Conservation (phyloP, 2,329 filamentous ascomycete genomes). For the Phaeosphaeriaceae sp. region DNA sequence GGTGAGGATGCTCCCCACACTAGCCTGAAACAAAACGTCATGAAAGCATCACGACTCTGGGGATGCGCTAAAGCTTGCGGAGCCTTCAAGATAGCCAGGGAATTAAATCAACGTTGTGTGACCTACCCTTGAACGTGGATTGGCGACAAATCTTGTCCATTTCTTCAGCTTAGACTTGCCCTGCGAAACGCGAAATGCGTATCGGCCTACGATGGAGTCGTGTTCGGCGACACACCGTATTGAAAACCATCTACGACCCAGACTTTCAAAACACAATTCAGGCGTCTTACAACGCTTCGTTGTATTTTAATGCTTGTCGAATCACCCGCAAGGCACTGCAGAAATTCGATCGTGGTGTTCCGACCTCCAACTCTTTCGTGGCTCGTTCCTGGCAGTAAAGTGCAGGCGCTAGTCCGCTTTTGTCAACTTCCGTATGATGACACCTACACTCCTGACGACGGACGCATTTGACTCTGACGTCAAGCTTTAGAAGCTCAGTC, state of each 20-base stretch:
- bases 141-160: background rate
- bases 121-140: background rate
- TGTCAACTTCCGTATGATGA: conserved; percentile 2
- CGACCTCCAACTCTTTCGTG: too few relatives aligned
- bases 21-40: conserved; percentile 12
- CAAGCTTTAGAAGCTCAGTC: conserved; percentile 8
- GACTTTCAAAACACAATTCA: background rate
- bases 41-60: conserved; percentile 13
- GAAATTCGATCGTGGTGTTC: too few relatives aligned
- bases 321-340: too few relatives aligned
- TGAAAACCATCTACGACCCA: background rate
- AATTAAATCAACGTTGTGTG: background rate
- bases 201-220: too few relatives aligned
- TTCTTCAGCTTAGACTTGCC: background rate
- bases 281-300: too few relatives aligned
- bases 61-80: background rate
- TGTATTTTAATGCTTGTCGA: too few relatives aligned
- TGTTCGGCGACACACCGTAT: background rate
- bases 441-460: conserved; percentile 7
- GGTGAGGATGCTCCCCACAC: background rate
- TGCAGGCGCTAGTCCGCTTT: background rate
- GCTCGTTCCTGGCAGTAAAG: background rate
- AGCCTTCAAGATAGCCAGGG: background rate
- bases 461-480: conserved; percentile 5
- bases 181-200: background rate